Evolutionary conservation across 75 land plant species (phyloP).

Genomic region (Picea sitchensis): DNA sequence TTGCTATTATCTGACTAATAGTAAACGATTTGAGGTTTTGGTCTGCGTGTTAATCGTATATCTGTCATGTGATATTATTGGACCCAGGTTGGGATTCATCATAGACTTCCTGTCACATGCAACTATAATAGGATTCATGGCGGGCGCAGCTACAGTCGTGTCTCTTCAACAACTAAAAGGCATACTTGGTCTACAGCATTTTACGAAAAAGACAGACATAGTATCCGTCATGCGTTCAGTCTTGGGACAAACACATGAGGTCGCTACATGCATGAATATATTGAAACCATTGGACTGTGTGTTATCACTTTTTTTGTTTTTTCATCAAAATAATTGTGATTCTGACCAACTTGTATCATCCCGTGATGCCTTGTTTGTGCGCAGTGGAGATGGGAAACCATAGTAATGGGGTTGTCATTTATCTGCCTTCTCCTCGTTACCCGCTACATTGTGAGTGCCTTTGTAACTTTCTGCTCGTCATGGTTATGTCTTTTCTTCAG

Average conservation of each 20-base stretch:
- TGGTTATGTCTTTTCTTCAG: background rate
- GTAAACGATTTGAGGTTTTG: background rate
- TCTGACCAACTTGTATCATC: slow-evolving; percentile 1
- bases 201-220: slow-evolving; percentile 65
- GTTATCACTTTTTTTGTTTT: background rate
- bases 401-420: slow-evolving; percentile 64
- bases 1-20: background rate
- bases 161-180: slow-evolving; percentile 84
- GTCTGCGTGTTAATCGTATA: background rate
- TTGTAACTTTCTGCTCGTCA: slow-evolving; percentile 4
- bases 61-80: no score
- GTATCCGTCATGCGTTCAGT: slow-evolving; percentile 74
- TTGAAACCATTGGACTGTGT: background rate
- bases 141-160: slow-evolving; percentile 72
- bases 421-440: slow-evolving; percentile 63
- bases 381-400: slow-evolving; percentile 96
- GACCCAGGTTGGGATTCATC: slow-evolving; percentile 77
- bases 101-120: slow-evolving; percentile 88
- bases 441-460: slow-evolving; percentile 43
- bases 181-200: slow-evolving; percentile 54
- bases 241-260: slow-evolving; percentile 67
- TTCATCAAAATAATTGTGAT: background rate
- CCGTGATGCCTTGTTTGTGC: slow-evolving; percentile 6
- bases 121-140: slow-evolving; percentile 85
- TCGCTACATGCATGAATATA: slow-evolving; percentile 9